phyloP scores from a whole-genome alignment of 163 green algal genomes.

The Scenedesmus sp. region DNA sequence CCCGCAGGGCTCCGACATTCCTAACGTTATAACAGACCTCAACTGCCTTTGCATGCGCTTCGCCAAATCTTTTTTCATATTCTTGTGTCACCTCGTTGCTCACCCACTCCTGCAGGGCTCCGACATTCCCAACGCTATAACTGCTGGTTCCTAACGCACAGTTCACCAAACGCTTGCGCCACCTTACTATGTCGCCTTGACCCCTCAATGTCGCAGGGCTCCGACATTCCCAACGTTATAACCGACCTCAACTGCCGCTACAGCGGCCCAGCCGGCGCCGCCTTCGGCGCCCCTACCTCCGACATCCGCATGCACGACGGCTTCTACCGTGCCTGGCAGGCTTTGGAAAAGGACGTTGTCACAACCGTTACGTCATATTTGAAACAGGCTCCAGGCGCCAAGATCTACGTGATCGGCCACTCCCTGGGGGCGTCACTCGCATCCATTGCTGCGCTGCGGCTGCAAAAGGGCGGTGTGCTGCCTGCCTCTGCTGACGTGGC shows the following conservation, averaged over 20 bases:
- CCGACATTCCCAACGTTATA: background rate
- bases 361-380: background rate
- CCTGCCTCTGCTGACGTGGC: background rate
- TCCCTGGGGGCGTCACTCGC: background rate
- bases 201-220: background rate
- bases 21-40: background rate
- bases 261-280: background rate
- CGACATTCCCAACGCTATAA: too few relatives aligned
- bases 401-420: conserved; percentile 2
- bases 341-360: background rate
- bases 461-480: background rate
- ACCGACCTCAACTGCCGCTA: background rate
- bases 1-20: background rate
- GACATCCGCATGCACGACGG: background rate
- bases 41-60: background rate
- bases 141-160: too few relatives aligned
- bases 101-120: too few relatives aligned
- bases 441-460: background rate
- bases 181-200: too few relatives aligned
- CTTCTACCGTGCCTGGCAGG: conserved; percentile 14
- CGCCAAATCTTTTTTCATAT: too few relatives aligned
- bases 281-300: background rate
- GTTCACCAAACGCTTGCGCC: too few relatives aligned
- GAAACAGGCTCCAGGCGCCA: background rate
- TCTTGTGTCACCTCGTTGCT: too few relatives aligned